These are phyloP conservation scores for Aspergillus udagawae DNA, from an alignment of 2,329 filamentous ascomycete species.

Conservation along the genomic window DNA sequence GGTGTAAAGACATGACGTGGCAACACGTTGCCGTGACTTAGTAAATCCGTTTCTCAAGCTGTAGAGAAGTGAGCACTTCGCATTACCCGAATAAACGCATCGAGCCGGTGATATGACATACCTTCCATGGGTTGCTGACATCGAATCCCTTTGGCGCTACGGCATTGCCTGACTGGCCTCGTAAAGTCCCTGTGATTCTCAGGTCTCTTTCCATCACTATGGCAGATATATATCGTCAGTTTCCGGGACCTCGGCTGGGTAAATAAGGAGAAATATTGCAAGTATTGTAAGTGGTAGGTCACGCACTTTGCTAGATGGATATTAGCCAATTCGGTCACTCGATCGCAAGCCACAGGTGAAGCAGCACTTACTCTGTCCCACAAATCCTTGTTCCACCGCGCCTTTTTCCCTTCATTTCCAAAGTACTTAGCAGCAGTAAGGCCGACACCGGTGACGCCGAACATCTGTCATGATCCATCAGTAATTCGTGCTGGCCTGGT, in stretches of 20 bases:
- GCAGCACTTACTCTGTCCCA: conserved; percentile 59
- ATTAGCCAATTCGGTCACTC: conserved; percentile 37
- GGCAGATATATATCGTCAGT: conserved; percentile 20
- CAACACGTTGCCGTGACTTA: conserved; percentile 25
- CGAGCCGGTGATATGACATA: conserved; percentile 33
- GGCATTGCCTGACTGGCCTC: conserved; percentile 59
- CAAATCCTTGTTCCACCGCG: conserved; percentile 56
- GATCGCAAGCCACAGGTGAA: conserved; percentile 10
- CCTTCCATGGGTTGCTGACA: conserved; percentile 65
- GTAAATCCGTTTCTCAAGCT: conserved; percentile 41
- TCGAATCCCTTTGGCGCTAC: conserved; percentile 60
- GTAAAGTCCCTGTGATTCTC: conserved; percentile 57
- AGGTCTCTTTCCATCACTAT: conserved; percentile 65
- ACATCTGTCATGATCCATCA: conserved; percentile 48
- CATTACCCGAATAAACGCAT: background rate
- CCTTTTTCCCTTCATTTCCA: conserved; percentile 61
- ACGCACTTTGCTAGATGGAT: conserved; percentile 51
- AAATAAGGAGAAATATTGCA: background rate
- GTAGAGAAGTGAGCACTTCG: conserved; percentile 18
- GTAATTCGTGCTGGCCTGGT: conserved; percentile 7
- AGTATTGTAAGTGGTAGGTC: conserved; percentile 13
- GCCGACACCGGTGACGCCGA: conserved; percentile 56
- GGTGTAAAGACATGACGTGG: conserved; percentile 19
- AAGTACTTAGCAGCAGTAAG: conserved; percentile 56
- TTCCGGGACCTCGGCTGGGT: background rate